Evolutionary conservation across 345 rosid genomes (phyloP), one percentile per base, ranked within the genome.

Genomic region (Populus ilicifolia): DNA sequence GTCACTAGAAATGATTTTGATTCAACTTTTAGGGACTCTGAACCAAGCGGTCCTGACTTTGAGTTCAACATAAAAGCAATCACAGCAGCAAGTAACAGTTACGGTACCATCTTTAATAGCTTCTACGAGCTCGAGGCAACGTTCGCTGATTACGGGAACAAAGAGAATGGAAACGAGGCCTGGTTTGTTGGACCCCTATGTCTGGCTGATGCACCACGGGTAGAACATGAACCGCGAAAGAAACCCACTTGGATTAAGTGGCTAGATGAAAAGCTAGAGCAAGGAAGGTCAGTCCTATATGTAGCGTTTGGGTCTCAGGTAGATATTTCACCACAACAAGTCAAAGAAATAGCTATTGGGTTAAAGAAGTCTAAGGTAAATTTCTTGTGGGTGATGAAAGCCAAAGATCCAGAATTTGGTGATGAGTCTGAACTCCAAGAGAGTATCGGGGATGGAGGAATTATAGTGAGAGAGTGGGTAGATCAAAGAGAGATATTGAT

Each of bases 251-350:
- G 93, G 94, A 86, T 85, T 30, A 74, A 63, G 23, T 92, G 94
- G 96, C 87, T 92, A 63, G 92, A 94, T 83, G 63, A 61, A 68
- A 90, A 88, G 75, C 79, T 5, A 33, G 87, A 83, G 6, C 79
- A 84, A 29, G 90, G 88, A 8, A 71, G 80, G 27, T 64, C 91
- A 3, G 94, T 92, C 54, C 73, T 94, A 30, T 94, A 91, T 78
- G 93, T 88, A 1, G 97, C 97, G 1, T 92, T 92, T 71, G 98
- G 98, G 67, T 81, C 98, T 5, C 97, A 94, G 35, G 87, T 90
- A 2, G 93, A 90, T 75, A 80, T 91, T 25, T 83, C 92, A 17
- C 20, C 72, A 2, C 82, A 80, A 12, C 94, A 92, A 50, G 78
- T 92, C 33, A 80, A 69, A 50, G 92, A 94, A 75, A 79, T 91